Evolutionary conservation across 2,329 filamentous ascomycete species (phyloP).

Genomic region (Colletotrichum sp.): DNA sequence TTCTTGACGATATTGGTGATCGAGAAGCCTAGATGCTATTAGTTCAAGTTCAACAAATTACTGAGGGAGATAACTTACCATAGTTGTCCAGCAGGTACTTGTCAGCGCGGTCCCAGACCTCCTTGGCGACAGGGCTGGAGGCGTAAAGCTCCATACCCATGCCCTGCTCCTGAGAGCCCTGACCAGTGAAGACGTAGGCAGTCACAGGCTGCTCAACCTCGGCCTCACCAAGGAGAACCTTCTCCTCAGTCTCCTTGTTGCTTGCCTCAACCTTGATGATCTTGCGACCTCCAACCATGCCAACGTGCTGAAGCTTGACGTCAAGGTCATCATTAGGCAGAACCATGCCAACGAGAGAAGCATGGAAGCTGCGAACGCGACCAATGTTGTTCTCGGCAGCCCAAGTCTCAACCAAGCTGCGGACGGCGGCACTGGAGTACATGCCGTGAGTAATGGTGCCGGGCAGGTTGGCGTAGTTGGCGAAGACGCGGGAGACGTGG

Average conservation of each 20-base stretch:
- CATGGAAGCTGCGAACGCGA: slow-evolving; percentile 96
- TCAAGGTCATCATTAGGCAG: slow-evolving; percentile 94
- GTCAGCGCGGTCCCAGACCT: slow-evolving; percentile 97
- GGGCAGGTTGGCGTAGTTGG: slow-evolving; percentile 91
- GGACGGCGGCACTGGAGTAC: slow-evolving; percentile 97
- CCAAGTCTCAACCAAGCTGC: slow-evolving; percentile 97
- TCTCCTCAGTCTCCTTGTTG: slow-evolving; percentile 96
- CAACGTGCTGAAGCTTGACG: slow-evolving; percentile 94
- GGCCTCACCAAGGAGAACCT: slow-evolving; percentile 92
- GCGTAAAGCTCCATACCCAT: slow-evolving; percentile 99
- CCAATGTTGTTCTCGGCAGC: slow-evolving; percentile 98
- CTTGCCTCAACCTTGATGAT: slow-evolving; percentile 98
- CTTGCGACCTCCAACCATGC: slow-evolving; percentile 98
- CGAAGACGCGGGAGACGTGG: slow-evolving; percentile 96
- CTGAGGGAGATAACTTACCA: slow-evolving; percentile 61
- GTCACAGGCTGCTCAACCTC: slow-evolving; percentile 98
- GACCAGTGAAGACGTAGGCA: slow-evolving; percentile 96
- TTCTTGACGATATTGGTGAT: slow-evolving; percentile 99
- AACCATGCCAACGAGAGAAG: slow-evolving; percentile 97
- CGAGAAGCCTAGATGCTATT: slow-evolving; percentile 72
- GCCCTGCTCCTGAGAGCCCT: slow-evolving; percentile 97
- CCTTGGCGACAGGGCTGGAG: slow-evolving; percentile 91
- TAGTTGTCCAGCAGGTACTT: slow-evolving; percentile 99
- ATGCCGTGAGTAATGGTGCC: slow-evolving; percentile 99
- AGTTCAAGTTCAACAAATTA: background rate